Evolutionary conservation across 2,329 filamentous ascomycete species (phyloP), one percentile per base, ranked within the genome.

Genomic region (Fonsecaea nubica): DNA sequence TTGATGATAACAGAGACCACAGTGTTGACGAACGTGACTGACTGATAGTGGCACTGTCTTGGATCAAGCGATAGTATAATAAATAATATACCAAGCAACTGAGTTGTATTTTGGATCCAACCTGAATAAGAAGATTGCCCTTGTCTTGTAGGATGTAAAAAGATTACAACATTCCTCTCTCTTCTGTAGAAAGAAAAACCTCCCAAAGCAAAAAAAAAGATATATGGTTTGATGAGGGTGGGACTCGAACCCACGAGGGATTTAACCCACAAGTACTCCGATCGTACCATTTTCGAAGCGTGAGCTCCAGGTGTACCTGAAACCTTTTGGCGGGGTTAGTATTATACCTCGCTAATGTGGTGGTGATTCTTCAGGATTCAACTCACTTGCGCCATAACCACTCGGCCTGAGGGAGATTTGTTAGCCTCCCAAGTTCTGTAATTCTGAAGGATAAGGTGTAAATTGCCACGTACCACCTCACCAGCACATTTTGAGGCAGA

Each of bases 211-310:
- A 21, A 45, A 45, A 45, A 25, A 50, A 15, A 25, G 25, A 15
- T 2, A 42, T 42, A n/a, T n/a, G 18, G 45, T 62, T 62, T 25
- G 59, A 62, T 42, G 33, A 62, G 48, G 50, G 59, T 62, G 59
- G 59, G 59, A 62, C 36, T 62, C 59, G 59, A 62, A 62, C 59
- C 59, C 59, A 62, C 59, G 59, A 8, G 40, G 45, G 42, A 48
- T 25, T 25, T 12, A 25, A 25, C 21, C 45, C 45, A 50, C 45
- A 50, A 50, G 45, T 50, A 50, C 21, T 25, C 18, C 18, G 45
- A 50, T 50, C 8, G 7, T 50, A 50, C 18, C 18, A 50, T 25
- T 25, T 25, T 25, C 40, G 40, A 42, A 50, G 45, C 45, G 18
- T 21, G 45, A 50, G 45, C 45, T 50, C 21, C 45, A 50, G 45